phyloP scores from a whole-genome alignment of 2,329 filamentous ascomycete species.

The Fusarium siculi region DNA sequence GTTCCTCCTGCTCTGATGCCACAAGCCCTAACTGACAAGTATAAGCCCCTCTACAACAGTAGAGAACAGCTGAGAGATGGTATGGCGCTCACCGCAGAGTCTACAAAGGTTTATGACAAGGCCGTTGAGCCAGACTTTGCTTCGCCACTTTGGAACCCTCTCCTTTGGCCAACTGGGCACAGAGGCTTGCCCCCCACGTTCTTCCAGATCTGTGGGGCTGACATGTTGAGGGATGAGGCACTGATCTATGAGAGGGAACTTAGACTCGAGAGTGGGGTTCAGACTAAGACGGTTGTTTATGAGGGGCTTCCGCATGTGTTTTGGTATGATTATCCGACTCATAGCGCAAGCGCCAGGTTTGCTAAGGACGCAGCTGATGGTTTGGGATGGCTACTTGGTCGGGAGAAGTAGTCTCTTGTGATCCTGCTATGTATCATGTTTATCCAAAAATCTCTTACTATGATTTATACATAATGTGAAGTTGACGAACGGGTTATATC shows the following conservation, averaged over 20 bases:
- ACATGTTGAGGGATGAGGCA: neutral
- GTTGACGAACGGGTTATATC: accelerated
- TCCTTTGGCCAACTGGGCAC: neutral
- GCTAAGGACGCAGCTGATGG: neutral
- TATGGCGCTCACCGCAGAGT: neutral
- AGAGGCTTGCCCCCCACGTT: neutral
- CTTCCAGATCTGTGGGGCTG: neutral
- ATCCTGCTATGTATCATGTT: accelerated
- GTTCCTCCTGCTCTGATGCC: neutral
- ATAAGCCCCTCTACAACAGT: neutral
- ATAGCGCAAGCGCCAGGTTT: neutral
- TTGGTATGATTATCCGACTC: neutral
- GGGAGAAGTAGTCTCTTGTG: neutral
- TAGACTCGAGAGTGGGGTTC: accelerated
- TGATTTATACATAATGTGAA: accelerated
- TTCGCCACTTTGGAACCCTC: neutral
- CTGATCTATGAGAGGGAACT: neutral
- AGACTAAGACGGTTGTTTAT: neutral
- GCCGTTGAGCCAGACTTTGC: neutral
- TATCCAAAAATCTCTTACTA: accelerated
- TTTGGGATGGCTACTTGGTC: neutral
- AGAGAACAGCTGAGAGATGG: neutral
- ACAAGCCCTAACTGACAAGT: neutral
- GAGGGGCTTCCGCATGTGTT: neutral
- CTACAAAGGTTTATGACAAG: neutral